These are phyloP conservation scores for Heterobasidion parviporum DNA, from an alignment of 1,284 basidiomycete species.

Conservation along the genomic window DNA sequence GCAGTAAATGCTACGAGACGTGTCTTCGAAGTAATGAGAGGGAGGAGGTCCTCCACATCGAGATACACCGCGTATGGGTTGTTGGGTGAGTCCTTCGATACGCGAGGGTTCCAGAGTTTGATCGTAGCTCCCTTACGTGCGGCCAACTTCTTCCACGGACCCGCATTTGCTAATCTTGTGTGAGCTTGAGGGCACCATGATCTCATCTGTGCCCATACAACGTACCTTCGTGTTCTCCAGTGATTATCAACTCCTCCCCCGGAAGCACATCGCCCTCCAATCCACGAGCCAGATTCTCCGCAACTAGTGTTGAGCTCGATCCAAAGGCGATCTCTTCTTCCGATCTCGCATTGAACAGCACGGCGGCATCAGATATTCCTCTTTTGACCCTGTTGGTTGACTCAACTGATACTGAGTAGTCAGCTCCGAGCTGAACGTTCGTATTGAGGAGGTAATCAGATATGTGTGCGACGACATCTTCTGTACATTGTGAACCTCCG, in stretches of 20 bases:
- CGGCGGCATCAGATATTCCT: constrained; percentile 43
- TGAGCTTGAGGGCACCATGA: not conserved
- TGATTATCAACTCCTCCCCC: constrained; percentile 69
- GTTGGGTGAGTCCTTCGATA: constrained; percentile 26
- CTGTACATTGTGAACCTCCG: constrained; percentile 62
- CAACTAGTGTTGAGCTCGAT: constrained; percentile 57
- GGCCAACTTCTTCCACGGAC: constrained; percentile 72
- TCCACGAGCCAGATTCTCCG: constrained; percentile 57
- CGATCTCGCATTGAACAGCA: constrained; percentile 55
- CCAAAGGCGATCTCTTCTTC: constrained; percentile 61
- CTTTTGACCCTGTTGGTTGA: constrained; percentile 46
- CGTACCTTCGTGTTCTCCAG: constrained; percentile 71
- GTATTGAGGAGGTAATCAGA: constrained; percentile 61
- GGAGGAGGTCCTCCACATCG: constrained; percentile 48
- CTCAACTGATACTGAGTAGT: constrained; percentile 48
- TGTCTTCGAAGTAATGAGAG: constrained; percentile 56
- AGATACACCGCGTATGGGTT: constrained; percentile 63
- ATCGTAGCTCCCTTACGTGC: constrained; percentile 43
- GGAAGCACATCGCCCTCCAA: constrained; percentile 42
- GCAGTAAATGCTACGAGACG: constrained; percentile 69
- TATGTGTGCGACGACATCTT: constrained; percentile 48
- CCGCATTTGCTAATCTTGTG: constrained; percentile 51
- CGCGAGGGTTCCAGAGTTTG: constrained; percentile 46
- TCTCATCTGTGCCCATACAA: not conserved
- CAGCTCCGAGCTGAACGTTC: constrained; percentile 67